Evolutionary conservation across 1,284 basidiomycete species (phyloP).

Genomic region (Cutaneotrichosporon mucoides): DNA sequence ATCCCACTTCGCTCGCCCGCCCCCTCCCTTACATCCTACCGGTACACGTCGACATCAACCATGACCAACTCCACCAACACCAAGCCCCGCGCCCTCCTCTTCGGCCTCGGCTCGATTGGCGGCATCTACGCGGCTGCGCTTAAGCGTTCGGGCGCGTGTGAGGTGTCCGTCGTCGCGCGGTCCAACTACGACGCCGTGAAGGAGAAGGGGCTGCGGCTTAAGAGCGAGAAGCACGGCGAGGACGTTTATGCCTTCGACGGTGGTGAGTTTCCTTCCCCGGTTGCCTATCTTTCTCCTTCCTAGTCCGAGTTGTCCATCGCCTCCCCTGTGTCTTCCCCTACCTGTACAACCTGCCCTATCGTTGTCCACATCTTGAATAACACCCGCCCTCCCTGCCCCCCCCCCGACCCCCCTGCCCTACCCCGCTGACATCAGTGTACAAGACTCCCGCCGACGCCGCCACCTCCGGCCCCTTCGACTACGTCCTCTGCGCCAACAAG

Average conservation of each 20-base stretch:
- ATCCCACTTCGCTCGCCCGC: not conserved
- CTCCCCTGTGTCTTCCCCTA: no score
- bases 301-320: no score
- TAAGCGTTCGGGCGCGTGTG: slow-evolving; percentile 40
- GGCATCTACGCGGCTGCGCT: slow-evolving; percentile 52
- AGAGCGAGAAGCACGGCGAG: slow-evolving; percentile 41
- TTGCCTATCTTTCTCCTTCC: no score
- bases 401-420: no score
- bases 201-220: slow-evolving; percentile 41
- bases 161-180: slow-evolving; percentile 51
- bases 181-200: slow-evolving; percentile 50
- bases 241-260: slow-evolving; percentile 42
- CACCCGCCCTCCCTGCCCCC: no score
- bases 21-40: no score
- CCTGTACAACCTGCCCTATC: no score
- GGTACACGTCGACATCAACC: not conserved
- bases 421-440: slow-evolving; percentile 31
- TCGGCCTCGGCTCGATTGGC: slow-evolving; percentile 50
- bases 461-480: slow-evolving; percentile 38
- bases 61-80: slow-evolving; percentile 2
- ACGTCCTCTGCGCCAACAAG: slow-evolving; percentile 49
- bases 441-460: slow-evolving; percentile 41
- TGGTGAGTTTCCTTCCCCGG: slow-evolving; percentile 30
- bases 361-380: no score
- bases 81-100: slow-evolving; percentile 36